phyloP scores from a whole-genome alignment of 148 eudicot genomes.

The Suaeda aralocaspica region DNA sequence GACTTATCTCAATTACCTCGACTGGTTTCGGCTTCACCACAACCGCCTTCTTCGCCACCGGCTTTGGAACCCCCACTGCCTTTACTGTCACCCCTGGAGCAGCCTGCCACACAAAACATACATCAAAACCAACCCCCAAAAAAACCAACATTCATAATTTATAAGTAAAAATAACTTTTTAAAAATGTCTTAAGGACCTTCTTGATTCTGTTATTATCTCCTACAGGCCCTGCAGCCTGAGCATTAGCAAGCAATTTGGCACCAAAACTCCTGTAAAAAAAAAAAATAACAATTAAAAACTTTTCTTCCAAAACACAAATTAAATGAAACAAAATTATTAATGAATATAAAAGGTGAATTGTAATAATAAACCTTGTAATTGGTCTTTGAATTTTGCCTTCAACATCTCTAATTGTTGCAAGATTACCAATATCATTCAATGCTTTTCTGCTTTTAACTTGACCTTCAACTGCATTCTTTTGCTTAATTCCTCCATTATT shows the following conservation, averaged over 20 bases:
- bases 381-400: slow-evolving; percentile 50
- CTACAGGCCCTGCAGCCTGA: slow-evolving; percentile 50
- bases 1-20: slow-evolving; percentile 61
- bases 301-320: not conserved
- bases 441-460: slow-evolving; percentile 50
- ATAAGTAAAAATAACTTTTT: not conserved
- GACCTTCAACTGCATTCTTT: slow-evolving; percentile 51
- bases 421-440: slow-evolving; percentile 74
- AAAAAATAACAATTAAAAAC: too few relatives aligned
- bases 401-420: slow-evolving; percentile 26
- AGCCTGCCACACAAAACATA: slow-evolving; percentile 21
- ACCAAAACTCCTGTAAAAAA: slow-evolving; percentile 41
- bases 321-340: not conserved
- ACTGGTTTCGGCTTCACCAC: slow-evolving; percentile 41
- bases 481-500: slow-evolving; percentile 41
- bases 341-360: not conserved
- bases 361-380: slow-evolving; percentile 37
- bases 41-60: slow-evolving; percentile 39
- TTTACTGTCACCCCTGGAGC: slow-evolving; percentile 17
- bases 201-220: slow-evolving; percentile 48
- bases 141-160: not conserved
- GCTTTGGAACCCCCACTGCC: slow-evolving; percentile 29
- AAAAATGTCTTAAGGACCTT: slow-evolving; percentile 9
- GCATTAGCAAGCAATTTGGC: slow-evolving; percentile 69
- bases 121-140: not conserved